These are phyloP conservation scores for Shiraia sp. DNA, from an alignment of 2,329 filamentous ascomycete genomes.

Conservation along the genomic window DNA sequence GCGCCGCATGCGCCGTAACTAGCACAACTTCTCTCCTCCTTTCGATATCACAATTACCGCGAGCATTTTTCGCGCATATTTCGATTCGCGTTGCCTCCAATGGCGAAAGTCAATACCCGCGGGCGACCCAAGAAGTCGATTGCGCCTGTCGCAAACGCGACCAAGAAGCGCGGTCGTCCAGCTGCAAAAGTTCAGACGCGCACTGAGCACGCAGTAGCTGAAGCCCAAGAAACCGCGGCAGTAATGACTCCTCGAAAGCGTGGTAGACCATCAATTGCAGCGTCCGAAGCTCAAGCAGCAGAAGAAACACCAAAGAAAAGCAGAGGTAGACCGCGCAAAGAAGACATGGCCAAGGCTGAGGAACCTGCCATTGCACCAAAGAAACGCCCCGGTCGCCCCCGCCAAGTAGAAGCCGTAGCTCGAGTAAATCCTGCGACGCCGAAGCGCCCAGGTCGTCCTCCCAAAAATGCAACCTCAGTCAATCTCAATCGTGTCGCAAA, in stretches of 20 bases:
- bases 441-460: slow-evolving; percentile 18
- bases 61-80: not conserved
- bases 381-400: slow-evolving; percentile 13
- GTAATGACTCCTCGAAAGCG: slow-evolving; percentile 13
- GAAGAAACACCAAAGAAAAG: slow-evolving; percentile 12
- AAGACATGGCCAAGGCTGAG: slow-evolving; percentile 4
- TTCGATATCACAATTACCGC: not conserved
- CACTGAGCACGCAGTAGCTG: slow-evolving; percentile 22
- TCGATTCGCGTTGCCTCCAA: slow-evolving; percentile 16
- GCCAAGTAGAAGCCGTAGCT: slow-evolving; percentile 5
- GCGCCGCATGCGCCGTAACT: not conserved
- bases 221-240: slow-evolving; percentile 7
- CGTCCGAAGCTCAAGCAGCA: slow-evolving; percentile 2
- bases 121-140: slow-evolving; percentile 16
- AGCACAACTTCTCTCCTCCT: not conserved
- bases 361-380: slow-evolving; percentile 8
- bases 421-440: slow-evolving; percentile 5
- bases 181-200: slow-evolving; percentile 25
- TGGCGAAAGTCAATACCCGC: slow-evolving; percentile 9
- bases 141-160: slow-evolving; percentile 7
- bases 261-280: slow-evolving; percentile 14
- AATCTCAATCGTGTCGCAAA: slow-evolving; percentile 20
- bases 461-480: slow-evolving; percentile 7
- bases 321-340: slow-evolving; percentile 11
- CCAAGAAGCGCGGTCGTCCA: slow-evolving; percentile 23